A percentile compares a stretch with the other conserved stretches of the same genome.
Evolutionary conservation across 371 early-diverging fungal species (phyloP).

Genomic region (Capillidium rhysosporum): DNA sequence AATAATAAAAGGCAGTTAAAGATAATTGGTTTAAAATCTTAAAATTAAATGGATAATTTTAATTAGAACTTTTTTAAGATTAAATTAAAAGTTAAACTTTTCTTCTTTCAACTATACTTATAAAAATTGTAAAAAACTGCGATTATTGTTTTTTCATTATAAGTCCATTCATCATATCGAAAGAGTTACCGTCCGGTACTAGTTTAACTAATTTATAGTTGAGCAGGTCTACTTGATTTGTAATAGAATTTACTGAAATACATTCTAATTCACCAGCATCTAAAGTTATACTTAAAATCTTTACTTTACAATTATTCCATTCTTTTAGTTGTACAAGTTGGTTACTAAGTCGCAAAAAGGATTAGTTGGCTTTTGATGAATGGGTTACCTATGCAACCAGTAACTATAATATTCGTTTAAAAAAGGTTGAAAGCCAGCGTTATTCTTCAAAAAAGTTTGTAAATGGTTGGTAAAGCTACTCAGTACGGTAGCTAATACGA

Average conservation of each 20-base stretch:
- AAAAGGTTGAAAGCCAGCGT: slow-evolving; percentile 50
- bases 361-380: not conserved
- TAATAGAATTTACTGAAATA: slow-evolving; percentile 23
- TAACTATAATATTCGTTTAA: slow-evolving; percentile 43
- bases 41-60: no score
- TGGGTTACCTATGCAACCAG: slow-evolving; percentile 67
- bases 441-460: slow-evolving; percentile 26
- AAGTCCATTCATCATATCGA: slow-evolving; percentile 85
- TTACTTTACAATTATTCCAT: slow-evolving; percentile 25
- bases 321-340: slow-evolving; percentile 46
- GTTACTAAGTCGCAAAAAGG: slow-evolving; percentile 13
- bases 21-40: no score
- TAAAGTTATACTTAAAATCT: slow-evolving; percentile 53
- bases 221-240: slow-evolving; percentile 11
- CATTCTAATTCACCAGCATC: slow-evolving; percentile 60
- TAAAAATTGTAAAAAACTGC: no score
- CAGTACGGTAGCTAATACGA: slow-evolving; percentile 50
- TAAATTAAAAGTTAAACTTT: no score
- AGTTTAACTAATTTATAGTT: slow-evolving; percentile 28
- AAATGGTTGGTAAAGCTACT: slow-evolving; percentile 54
- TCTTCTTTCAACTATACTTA: no score
- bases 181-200: slow-evolving; percentile 89
- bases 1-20: no score
- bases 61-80: no score
- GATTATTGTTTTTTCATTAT: no score